A percentile compares a stretch with the other conserved stretches of the same genome.
Conservation (phyloP, 2,329 filamentous ascomycete genomes). For the Penicillium sp. region DNA sequence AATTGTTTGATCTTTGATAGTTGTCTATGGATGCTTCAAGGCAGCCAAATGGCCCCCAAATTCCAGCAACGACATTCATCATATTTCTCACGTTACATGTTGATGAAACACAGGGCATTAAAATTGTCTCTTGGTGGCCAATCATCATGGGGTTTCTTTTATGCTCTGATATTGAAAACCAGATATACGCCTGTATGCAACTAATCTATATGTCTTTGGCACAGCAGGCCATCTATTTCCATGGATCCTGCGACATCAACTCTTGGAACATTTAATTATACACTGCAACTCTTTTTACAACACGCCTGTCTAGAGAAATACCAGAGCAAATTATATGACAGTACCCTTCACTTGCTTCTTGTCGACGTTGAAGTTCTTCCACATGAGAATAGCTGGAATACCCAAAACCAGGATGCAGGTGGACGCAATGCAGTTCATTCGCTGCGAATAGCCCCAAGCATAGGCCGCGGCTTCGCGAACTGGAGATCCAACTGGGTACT, state of each 20-base stretch:
- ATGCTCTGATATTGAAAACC: too few species aligned
- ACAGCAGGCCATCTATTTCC: neutral
- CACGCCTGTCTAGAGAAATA: neutral
- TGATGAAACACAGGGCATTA: too few species aligned
- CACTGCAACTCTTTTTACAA: neutral
- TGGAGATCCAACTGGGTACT: conserved; percentile 30
- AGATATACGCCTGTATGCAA: too few species aligned
- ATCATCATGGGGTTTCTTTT: too few species aligned
- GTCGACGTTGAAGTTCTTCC: conserved; percentile 43
- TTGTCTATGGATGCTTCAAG: too few species aligned
- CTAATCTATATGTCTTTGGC: too few species aligned
- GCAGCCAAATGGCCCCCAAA: too few species aligned
- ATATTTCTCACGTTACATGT: too few species aligned
- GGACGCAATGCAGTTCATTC: conserved; percentile 36
- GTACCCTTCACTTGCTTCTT: conserved; percentile 43
- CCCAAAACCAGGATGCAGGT: conserved; percentile 34
- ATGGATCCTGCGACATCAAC: neutral
- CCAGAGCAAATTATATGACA: conserved; percentile 17
- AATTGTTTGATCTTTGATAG: too few species aligned
- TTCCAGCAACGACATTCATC: too few species aligned
- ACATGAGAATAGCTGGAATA: conserved; percentile 37
- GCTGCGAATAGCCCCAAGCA: conserved; percentile 43
- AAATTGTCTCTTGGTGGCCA: too few species aligned
- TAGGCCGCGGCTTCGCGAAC: conserved; percentile 36
- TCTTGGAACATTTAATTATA: neutral